Evolutionary conservation across 2,329 filamentous ascomycete genomes (phyloP), one percentile per base, ranked within the genome.

Genomic region (Teratosphaeriaceae sp.): DNA sequence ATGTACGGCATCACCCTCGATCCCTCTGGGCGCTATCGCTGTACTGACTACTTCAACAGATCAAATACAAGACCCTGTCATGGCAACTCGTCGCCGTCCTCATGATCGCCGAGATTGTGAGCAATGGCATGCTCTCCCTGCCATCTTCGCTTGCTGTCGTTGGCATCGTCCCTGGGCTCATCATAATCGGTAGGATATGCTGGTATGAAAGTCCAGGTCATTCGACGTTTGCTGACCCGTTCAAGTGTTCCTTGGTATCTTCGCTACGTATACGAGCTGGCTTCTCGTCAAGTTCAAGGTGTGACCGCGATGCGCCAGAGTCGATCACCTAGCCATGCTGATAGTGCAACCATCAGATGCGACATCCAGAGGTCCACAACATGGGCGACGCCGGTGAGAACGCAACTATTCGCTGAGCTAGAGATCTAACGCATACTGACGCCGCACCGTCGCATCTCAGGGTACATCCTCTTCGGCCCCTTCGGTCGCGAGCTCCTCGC

Each of bases 81-180:
- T 76, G 73, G 74, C 69, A 65, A 27, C 60, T 75, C 26, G 72
- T 75, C 3, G 66, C 72, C 3, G 59, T 74, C 4, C 61, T 77
- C 45, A 77, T 76, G 73, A 74, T 77, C 38, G 71, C 74, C 12
- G 74, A 77, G 56, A 76, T 76, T 43, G 71, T 76, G 20, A 37
- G 26, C 30, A 58, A 56, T 43, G 74, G 73, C 44, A 76, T 76
- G 68, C 65, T 77, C 6, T 73, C 69, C 4, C 60, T 77, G 4
- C 74, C 74, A 0, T 73, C 69, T 4, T 72, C 69, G 16, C 59
- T 75, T 3, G 72, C 73, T 1, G 67, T 70, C 2, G 71, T 77
- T 11, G 73, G 73, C 18, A 62, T 76, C 37, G 70, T 75, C 2
- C 74, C 74, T 0, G 73, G 73, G 5, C 56, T 75, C n/a, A 59